A percentile compares a stretch with the other conserved stretches of the same genome.
Conservation (phyloP, 2,329 filamentous ascomycete genomes). For the Fusarium abutilonis region DNA sequence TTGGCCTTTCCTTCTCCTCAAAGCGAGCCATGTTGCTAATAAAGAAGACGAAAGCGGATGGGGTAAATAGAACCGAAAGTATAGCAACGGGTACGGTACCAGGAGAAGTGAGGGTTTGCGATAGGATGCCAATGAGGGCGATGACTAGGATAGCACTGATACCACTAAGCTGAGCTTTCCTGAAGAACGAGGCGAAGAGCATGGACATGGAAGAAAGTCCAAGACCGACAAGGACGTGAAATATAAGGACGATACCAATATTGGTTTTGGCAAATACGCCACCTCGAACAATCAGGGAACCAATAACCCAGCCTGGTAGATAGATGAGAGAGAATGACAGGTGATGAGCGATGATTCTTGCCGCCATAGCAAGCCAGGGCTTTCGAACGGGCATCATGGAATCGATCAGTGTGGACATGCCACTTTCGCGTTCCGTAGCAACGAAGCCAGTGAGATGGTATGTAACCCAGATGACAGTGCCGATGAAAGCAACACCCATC, state of each 20-base stretch:
- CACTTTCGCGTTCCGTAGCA: conserved; percentile 84
- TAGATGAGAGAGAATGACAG: conserved; percentile 84
- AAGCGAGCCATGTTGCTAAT: conserved; percentile 79
- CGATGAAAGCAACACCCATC: conserved; percentile 80
- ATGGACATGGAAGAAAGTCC: conserved; percentile 83
- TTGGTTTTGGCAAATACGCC: conserved; percentile 74
- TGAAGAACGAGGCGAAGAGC: conserved; percentile 84
- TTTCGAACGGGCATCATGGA: conserved; percentile 85
- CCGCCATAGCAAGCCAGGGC: conserved; percentile 80
- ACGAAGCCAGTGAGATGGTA: conserved; percentile 90
- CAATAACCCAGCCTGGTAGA: conserved; percentile 82
- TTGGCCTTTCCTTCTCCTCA: conserved; percentile 68
- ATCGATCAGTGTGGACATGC: conserved; percentile 89
- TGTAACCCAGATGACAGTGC: conserved; percentile 80
- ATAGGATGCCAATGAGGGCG: conserved; percentile 81
- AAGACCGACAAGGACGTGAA: conserved; percentile 79
- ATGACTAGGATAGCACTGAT: conserved; percentile 79
- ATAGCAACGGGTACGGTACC: conserved; percentile 72
- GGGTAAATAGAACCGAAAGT: conserved; percentile 81
- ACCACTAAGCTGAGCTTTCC: conserved; percentile 86
- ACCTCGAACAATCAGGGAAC: conserved; percentile 69
- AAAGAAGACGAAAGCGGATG: conserved; percentile 89
- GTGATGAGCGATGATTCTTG: conserved; percentile 81
- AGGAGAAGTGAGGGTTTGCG: conserved; percentile 75
- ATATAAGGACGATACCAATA: conserved; percentile 73